A percentile compares a stretch with the other conserved stretches of the same genome.
Evolutionary conservation across 495 filamentous ascomycete species (phyloP).

Genomic region (Sordaria brevicollis): DNA sequence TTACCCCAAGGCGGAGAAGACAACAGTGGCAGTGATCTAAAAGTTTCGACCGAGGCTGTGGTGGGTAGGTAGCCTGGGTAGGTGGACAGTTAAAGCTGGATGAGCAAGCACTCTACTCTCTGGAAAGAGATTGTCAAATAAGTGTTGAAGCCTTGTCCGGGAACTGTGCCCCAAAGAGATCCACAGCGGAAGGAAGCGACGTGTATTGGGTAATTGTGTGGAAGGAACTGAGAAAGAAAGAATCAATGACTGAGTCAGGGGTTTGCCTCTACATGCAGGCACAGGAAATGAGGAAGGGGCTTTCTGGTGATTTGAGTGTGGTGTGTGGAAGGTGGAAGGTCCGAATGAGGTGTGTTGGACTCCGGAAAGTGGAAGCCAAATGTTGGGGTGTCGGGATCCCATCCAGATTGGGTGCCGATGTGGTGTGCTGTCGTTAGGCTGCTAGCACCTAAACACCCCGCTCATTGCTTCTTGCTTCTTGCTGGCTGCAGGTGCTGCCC

Average conservation of each 20-base stretch:
- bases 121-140: neutral
- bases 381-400: neutral
- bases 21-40: neutral
- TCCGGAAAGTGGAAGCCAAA: neutral
- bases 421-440: neutral
- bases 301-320: neutral
- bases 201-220: neutral
- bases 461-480: neutral
- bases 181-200: neutral
- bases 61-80: neutral
- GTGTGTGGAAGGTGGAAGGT: no score
- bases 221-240: neutral
- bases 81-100: neutral
- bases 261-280: neutral
- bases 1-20: neutral
- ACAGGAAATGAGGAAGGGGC: neutral
- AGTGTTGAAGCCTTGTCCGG: neutral
- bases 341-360: neutral
- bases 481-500: neutral
- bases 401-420: neutral
- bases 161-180: neutral
- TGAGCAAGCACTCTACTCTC: neutral
- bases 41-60: neutral
- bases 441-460: neutral
- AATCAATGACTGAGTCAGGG: neutral